Evolutionary conservation across 78 protist species (phyloP).

Genomic region (Creolimax fragrantissima): DNA sequence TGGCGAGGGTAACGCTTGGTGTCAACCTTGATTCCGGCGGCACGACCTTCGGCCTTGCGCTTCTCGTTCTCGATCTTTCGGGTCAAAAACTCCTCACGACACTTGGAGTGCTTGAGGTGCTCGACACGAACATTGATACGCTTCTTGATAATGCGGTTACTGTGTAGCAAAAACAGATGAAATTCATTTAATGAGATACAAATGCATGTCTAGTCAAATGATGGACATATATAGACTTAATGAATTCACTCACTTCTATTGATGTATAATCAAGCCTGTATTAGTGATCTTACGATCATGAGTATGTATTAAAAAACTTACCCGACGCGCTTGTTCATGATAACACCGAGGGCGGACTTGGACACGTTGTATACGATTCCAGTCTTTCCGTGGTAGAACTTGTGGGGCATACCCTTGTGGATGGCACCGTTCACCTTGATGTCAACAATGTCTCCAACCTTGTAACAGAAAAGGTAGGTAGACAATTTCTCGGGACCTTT

Average conservation of each 20-base stretch:
- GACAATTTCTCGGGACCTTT: constrained; percentile 67
- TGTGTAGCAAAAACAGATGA: constrained; percentile 20
- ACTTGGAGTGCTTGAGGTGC: constrained; percentile 91
- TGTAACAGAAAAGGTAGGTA: constrained; percentile 67
- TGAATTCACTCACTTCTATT: too few species aligned
- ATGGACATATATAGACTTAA: too few species aligned
- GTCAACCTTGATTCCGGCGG: background rate
- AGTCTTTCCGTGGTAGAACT: constrained; percentile 99
- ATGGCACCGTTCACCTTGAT: constrained; percentile 76
- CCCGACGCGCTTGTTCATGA: constrained; percentile 89
- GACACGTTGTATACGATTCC: constrained; percentile 98
- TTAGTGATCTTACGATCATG: too few species aligned
- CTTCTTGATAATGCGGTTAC: constrained; percentile 88
- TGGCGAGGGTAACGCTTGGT: constrained; percentile 15
- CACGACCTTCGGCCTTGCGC: background rate
- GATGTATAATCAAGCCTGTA: too few species aligned
- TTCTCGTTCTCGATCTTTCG: constrained; percentile 50
- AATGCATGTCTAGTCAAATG: too few species aligned
- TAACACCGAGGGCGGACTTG: constrained; percentile 95
- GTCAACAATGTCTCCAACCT: constrained; percentile 41
- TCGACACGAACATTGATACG: constrained; percentile 96
- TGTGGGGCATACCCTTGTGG: constrained; percentile 99
- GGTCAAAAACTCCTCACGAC: constrained; percentile 76
- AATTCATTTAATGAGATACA: background rate
- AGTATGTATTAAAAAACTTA: background rate